Evolutionary conservation across 176 grass and related monocot genomes (phyloP).

Genomic region (Phyllostachys edulis): DNA sequence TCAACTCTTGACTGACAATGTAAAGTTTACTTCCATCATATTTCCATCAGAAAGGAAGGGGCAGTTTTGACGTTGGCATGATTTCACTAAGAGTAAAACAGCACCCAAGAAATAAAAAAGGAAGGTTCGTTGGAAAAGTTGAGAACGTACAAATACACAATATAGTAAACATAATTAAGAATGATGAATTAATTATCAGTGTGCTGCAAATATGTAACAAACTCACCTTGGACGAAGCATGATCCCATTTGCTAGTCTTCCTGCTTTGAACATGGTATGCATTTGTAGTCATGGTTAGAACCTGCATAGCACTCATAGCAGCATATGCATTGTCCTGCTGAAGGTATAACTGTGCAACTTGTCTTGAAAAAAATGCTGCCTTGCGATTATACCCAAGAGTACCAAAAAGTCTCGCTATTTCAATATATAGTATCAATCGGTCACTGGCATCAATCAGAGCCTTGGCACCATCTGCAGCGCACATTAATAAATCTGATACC

Average conservation of each 20-base stretch:
- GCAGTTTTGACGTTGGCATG: not conserved
- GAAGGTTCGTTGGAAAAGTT: not conserved
- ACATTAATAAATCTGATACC: slow-evolving; percentile 93
- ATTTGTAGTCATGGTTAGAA: slow-evolving; percentile 80
- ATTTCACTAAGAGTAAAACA: slow-evolving; percentile 1
- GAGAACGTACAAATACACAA: slow-evolving; percentile 10
- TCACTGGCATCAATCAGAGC: slow-evolving; percentile 97
- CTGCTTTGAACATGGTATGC: slow-evolving; percentile 97
- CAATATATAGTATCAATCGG: slow-evolving; percentile 84
- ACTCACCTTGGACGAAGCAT: slow-evolving; percentile 41
- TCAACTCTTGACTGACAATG: not conserved
- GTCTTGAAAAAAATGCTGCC: slow-evolving; percentile 97
- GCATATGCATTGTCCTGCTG: slow-evolving; percentile 91
- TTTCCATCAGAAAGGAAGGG: not conserved
- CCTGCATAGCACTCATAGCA: slow-evolving; percentile 97
- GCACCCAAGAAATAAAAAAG: not conserved
- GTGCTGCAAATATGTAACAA: not conserved
- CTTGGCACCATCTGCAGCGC: slow-evolving; percentile 96
- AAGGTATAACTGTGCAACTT: slow-evolving; percentile 95
- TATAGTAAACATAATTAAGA: not conserved
- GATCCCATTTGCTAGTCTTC: slow-evolving; percentile 47
- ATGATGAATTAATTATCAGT: not conserved
- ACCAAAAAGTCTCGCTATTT: slow-evolving; percentile 96
- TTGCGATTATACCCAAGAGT: slow-evolving; percentile 91
- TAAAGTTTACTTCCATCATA: slow-evolving; percentile 5